Percentiles rank a stretch among this genome's conserved stretches.
Evolutionary conservation across 768 basidiomycete genomes (phyloP).

Genomic region (Termitomyces sp.): DNA sequence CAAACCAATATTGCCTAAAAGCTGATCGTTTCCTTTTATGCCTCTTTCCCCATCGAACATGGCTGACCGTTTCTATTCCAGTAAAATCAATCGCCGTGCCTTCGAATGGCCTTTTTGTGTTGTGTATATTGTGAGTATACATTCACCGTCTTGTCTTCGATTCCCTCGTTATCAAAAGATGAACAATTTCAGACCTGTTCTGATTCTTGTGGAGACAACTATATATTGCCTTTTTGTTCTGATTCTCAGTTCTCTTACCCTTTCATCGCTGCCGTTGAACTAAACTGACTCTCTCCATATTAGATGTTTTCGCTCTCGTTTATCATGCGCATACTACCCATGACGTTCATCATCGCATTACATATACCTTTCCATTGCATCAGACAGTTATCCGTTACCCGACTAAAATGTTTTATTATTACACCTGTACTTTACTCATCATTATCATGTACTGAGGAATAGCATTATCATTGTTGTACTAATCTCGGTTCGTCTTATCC

Average conservation of each 20-base stretch:
- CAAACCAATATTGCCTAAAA: slow-evolving; percentile 56
- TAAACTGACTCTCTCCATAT: background rate
- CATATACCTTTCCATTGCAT: background rate
- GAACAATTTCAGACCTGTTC: slow-evolving; percentile 67
- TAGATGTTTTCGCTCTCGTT: background rate
- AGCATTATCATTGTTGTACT: background rate
- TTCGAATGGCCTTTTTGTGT: background rate
- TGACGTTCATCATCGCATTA: background rate
- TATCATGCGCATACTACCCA: background rate
- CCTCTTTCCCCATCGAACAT: slow-evolving; percentile 3
- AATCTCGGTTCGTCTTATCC: background rate
- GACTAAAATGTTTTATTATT: background rate
- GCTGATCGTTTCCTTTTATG: slow-evolving; percentile 26
- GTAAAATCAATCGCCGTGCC: background rate
- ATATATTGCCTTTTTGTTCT: slow-evolving; percentile 46
- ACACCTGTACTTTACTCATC: background rate
- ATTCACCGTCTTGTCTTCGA: slow-evolving; percentile 7
- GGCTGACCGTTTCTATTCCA: slow-evolving; percentile 11
- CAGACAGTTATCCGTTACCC: background rate
- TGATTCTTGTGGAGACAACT: slow-evolving; percentile 53
- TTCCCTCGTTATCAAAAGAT: slow-evolving; percentile 29
- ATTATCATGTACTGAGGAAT: background rate
- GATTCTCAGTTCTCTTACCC: background rate
- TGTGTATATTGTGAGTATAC: slow-evolving; percentile 31
- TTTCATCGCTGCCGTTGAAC: background rate